Evolutionary conservation across 805 yeast species (phyloP), one percentile per base, ranked within the genome.

Genomic region (Zygoascus biomembranicola): DNA sequence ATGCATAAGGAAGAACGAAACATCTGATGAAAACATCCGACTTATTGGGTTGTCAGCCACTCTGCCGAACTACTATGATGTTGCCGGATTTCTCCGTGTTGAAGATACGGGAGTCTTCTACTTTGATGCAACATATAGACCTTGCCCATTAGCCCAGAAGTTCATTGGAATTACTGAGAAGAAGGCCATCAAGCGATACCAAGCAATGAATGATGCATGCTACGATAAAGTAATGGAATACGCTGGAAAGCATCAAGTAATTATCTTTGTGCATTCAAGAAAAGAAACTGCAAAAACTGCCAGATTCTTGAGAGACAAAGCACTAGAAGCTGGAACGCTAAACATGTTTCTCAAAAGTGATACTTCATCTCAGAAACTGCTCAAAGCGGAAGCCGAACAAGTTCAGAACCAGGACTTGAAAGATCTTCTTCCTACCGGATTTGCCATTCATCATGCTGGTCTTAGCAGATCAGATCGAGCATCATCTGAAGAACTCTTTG

Each of bases 391-490:
- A 67, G 73, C 87, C 0, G 84, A 77, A 49, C 69, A 70, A 19
- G 77, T 81, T 51, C 71, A 73, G 31, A 81, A 81, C 62, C 66
- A 73, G 31, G 79, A 78, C 4, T 64, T 90, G 37, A 77, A 79
- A 52, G 81, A 78, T 18, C 69, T 88, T 0, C 60, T 89, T 1
- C 82, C 84, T 0, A 70, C 75, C 39, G 97, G 97, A 0, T 79
- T 90, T 63, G 97, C 94, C 14, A 77, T 89, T 41, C 97, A 90
- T 70, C 97, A 90, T 75, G 97, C 97, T 39, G 97, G 97, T 37
- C 73, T 90, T 59, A 71, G 80, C 16, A 79, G 81, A 58, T 74
- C 73, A 6, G 97, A 90, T 66, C 77, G 97, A 65, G 76, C 84
- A 1, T 76, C 82, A 3, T 81, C 90, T 0, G 97, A 90, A 67